Evolutionary conservation across 306 rosid species (phyloP), one percentile per base, ranked within the genome.

Genomic region (Pueraria montana): DNA sequence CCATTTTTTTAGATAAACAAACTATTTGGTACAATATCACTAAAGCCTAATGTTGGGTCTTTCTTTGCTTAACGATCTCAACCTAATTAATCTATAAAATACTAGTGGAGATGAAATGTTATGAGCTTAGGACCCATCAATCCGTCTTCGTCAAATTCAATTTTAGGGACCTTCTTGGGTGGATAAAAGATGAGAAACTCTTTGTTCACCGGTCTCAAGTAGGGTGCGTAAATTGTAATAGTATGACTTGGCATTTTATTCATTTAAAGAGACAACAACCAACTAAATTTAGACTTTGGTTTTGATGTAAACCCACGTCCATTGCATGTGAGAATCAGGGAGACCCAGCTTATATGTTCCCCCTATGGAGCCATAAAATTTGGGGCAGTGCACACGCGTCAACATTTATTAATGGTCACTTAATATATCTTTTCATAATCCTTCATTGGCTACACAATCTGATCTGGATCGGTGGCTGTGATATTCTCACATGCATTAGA

Each of bases 401-500:
- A 61, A 18, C 78, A 79, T 75, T 73, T 84, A 79, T 75, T 73
- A 87, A 74, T 79, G 68, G 4, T 59, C 27, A 20, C 68, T 72
- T 53, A 73, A 58, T 58, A 13, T 46, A 12, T 66, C 32, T 45
- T 68, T 55, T 20, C 81, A 32, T 53, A n/a, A 58, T 78, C 68
- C 59, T 82, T 72, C 59, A 61, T 53, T 79, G 76, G 66, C 63
- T 72, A 10, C 11, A 81, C 82, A 88, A 87, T 83, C 88, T 74
- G 80, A 59, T 77, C 26, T 82, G 75, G 76, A 49, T 78, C 82
- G 11, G 53, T 74, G 76, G 69, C 84, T 85, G 61, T 83, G 89
- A 88, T 88, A 66, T 74, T 83, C 86, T 85, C 92, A 85, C 92
- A 76, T 86, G 92, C 80, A 50, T 79, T 66, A 53, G 74, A 40